phyloP scores from a whole-genome alignment of 2,329 filamentous ascomycete species.

The Cladosporium sp. region DNA sequence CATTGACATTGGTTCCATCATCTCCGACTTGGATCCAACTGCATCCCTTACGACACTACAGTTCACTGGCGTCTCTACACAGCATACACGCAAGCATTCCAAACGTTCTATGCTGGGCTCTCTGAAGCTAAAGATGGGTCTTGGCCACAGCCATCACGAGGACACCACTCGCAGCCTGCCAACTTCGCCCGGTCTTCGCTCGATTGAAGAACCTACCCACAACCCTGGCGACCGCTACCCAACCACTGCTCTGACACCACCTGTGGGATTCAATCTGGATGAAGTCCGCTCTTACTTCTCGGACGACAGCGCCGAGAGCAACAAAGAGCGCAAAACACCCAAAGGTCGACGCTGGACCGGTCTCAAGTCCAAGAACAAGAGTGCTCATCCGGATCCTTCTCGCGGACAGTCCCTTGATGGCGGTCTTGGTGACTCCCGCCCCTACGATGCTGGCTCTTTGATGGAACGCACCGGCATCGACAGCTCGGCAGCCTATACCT shows the following conservation, averaged over 20 bases:
- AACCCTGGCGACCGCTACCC: slow-evolving; percentile 53
- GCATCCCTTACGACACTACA: slow-evolving; percentile 37
- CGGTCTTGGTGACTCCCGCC: slow-evolving; percentile 25
- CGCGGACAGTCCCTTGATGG: slow-evolving; percentile 31
- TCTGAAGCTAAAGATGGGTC: slow-evolving; percentile 38
- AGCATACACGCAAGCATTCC: slow-evolving; percentile 35
- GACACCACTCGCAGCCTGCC: slow-evolving; percentile 12
- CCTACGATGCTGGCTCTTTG: slow-evolving; percentile 34
- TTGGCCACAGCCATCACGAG: slow-evolving; percentile 27
- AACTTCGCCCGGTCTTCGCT: slow-evolving; percentile 24
- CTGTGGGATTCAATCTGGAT: slow-evolving; percentile 43
- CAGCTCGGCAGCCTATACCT: slow-evolving; percentile 28
- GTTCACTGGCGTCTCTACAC: slow-evolving; percentile 33
- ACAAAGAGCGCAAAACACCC: slow-evolving; percentile 32
- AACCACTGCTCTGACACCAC: slow-evolving; percentile 48
- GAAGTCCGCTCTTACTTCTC: slow-evolving; percentile 48
- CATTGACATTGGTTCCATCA: slow-evolving; percentile 38
- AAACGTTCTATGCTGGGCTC: slow-evolving; percentile 42
- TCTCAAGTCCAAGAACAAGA: slow-evolving; percentile 29
- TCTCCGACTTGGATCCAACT: slow-evolving; percentile 28
- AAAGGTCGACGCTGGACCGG: slow-evolving; percentile 26
- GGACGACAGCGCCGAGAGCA: slow-evolving; percentile 41
- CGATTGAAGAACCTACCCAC: slow-evolving; percentile 31
- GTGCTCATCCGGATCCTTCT: slow-evolving; percentile 26
- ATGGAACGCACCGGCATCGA: slow-evolving; percentile 22